Percentiles rank a stretch among this genome's conserved stretches.
Evolutionary conservation across 139 green algal species (phyloP).

Genomic region (Asterochloris erici): DNA sequence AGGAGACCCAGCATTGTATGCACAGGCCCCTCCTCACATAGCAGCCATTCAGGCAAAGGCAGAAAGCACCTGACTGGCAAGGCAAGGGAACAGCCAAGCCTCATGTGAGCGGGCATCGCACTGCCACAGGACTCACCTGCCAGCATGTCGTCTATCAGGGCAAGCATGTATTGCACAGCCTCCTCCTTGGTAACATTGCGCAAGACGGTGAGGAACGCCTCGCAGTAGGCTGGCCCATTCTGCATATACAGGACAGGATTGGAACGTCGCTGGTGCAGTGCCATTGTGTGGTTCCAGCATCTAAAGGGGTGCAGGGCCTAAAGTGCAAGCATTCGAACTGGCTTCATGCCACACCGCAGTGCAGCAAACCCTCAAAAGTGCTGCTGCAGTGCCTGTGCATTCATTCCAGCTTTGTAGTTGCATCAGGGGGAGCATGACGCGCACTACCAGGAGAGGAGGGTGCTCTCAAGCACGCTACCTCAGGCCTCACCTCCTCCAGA

Average conservation of each 20-base stretch:
- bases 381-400: too few species aligned
- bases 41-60: too few species aligned
- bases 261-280: not conserved
- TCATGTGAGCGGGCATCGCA: not conserved
- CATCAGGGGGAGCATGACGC: too few species aligned
- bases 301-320: not conserved
- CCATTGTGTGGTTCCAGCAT: not conserved
- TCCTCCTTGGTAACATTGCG: conserved; percentile 88
- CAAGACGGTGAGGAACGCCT: conserved; percentile 82
- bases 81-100: not conserved
- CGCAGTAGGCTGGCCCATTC: conserved; percentile 64
- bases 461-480: too few species aligned
- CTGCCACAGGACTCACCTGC: conserved; percentile 30
- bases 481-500: conserved; percentile 61
- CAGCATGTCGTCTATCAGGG: conserved; percentile 80
- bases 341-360: too few species aligned
- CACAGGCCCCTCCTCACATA: too few species aligned
- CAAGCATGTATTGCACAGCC: conserved; percentile 89
- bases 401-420: too few species aligned
- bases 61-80: too few species aligned
- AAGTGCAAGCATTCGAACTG: not conserved
- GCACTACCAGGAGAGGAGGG: too few species aligned
- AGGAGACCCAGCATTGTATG: not conserved
- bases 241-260: conserved; percentile 24
- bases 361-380: too few species aligned